Conservation (phyloP, 108 stramenopile species). For the Nitzschia palea region DNA sequence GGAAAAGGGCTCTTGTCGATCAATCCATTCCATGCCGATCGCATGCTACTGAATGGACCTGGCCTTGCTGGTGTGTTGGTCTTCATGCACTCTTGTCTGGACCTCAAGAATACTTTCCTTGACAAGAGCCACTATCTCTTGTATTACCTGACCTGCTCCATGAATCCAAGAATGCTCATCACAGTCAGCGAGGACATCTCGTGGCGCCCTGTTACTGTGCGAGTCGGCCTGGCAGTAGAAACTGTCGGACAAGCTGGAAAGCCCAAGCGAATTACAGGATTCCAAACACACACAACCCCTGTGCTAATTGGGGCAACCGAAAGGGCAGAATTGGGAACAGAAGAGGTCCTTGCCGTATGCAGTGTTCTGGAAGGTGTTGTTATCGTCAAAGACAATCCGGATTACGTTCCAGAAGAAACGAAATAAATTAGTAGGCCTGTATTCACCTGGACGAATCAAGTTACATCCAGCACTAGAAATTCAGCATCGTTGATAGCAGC, state of each 20-base stretch:
- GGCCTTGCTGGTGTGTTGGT: constrained; percentile 93
- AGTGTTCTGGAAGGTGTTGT: constrained; percentile 95
- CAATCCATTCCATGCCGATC: constrained; percentile 96
- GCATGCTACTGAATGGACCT: constrained; percentile 85
- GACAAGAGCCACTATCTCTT: constrained; percentile 97
- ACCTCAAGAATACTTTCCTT: constrained; percentile 92
- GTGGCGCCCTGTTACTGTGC: constrained; percentile 91
- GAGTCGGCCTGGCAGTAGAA: constrained; percentile 99
- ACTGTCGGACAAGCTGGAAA: constrained; percentile 99
- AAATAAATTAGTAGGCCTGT: constrained; percentile 20
- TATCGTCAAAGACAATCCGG: constrained; percentile 90
- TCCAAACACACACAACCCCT: constrained; percentile 99
- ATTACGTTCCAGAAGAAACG: constrained; percentile 58
- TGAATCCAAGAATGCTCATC: constrained; percentile 98
- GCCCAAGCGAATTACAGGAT: constrained; percentile 99
- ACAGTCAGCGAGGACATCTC: constrained; percentile 92
- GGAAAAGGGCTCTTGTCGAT: constrained; percentile 98
- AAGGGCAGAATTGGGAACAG: constrained; percentile 96
- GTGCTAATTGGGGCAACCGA: constrained; percentile 93
- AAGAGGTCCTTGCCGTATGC: constrained; percentile 87
- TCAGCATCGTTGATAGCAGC: too few relatives aligned
- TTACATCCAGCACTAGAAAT: too few relatives aligned
- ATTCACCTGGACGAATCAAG: too few relatives aligned
- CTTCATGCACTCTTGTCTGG: constrained; percentile 88
- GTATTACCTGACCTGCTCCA: constrained; percentile 94